Conservation (phyloP, 768 basidiomycete species). For the Panellus pusillus region DNA sequence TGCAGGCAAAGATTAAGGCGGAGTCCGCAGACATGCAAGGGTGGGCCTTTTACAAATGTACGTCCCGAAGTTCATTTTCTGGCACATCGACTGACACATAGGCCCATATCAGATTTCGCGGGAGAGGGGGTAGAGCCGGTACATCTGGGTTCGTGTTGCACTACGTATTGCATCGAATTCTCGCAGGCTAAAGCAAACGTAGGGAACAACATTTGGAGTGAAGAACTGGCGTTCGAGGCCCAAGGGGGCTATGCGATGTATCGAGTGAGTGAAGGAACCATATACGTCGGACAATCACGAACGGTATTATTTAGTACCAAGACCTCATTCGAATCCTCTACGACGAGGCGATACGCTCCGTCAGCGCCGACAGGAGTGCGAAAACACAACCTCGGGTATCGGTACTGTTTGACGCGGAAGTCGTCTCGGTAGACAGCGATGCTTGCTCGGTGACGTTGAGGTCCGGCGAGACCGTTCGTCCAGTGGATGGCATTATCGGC, state of each 20-base stretch:
- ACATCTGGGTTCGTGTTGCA: too few relatives aligned
- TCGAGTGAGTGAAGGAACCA: too few relatives aligned
- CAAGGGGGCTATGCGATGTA: too few relatives aligned
- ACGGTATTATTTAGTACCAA: neutral
- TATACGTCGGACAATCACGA: too few relatives aligned
- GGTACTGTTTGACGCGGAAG: conserved; percentile 7
- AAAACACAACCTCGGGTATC: neutral
- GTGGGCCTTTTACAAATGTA: neutral
- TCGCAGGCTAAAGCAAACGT: too few relatives aligned
- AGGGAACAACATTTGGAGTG: too few relatives aligned
- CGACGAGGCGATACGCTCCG: neutral
- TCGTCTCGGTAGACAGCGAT: conserved; percentile 1
- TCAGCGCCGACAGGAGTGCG: neutral
- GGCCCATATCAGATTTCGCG: too few relatives aligned
- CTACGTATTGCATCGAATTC: too few relatives aligned
- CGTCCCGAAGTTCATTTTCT: neutral
- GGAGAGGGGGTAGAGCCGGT: too few relatives aligned
- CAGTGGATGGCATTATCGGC: conserved; percentile 10
- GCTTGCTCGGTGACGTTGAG: conserved; percentile 3
- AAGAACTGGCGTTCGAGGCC: neutral
- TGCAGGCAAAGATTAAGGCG: neutral
- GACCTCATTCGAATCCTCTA: neutral
- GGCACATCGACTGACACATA: too few relatives aligned
- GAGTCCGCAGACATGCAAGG: neutral
- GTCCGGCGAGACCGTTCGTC: conserved; percentile 1